phyloP scores from a whole-genome alignment of 768 basidiomycete genomes.

The Gelatoporia subvermispora region DNA sequence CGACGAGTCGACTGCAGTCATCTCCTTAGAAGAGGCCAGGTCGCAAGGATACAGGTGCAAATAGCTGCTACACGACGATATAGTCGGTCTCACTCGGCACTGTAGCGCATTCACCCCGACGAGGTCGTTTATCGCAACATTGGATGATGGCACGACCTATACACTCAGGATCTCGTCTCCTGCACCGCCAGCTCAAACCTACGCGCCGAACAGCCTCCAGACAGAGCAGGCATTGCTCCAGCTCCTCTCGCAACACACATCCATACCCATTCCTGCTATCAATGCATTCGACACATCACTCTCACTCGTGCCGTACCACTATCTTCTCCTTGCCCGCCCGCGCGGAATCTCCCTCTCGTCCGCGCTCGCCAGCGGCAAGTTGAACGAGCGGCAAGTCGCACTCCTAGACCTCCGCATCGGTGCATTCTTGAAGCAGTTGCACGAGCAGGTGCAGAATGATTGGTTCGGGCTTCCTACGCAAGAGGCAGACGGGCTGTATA shows the following conservation, averaged over 20 bases:
- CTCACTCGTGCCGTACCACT: conserved; percentile 41
- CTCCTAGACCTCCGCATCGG: conserved; percentile 61
- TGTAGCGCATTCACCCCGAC: conserved; percentile 17
- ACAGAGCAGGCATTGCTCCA: conserved; percentile 19
- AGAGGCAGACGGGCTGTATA: conserved; percentile 38
- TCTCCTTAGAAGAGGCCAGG: conserved; percentile 14
- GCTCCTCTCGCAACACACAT: conserved; percentile 22
- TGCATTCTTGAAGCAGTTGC: conserved; percentile 55
- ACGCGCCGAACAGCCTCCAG: conserved; percentile 19
- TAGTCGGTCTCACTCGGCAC: neutral
- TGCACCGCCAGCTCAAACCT: neutral
- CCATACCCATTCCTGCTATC: conserved; percentile 46
- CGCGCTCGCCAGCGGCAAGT: conserved; percentile 31
- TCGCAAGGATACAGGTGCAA: conserved; percentile 2
- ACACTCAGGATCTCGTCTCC: conserved; percentile 13
- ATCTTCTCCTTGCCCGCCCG: conserved; percentile 46
- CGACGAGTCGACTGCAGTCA: conserved; percentile 4
- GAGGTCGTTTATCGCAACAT: conserved; percentile 23
- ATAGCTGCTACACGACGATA: neutral
- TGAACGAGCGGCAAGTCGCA: conserved; percentile 33
- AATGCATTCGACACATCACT: conserved; percentile 44
- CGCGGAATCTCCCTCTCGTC: conserved; percentile 30
- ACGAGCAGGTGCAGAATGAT: conserved; percentile 65
- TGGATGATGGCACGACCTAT: conserved; percentile 15
- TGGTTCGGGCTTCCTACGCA: conserved; percentile 58